A percentile compares a stretch with the other conserved stretches of the same genome.
phyloP scores from a whole-genome alignment of 495 filamentous ascomycete species.

The Hyaloscypha bicolor region DNA sequence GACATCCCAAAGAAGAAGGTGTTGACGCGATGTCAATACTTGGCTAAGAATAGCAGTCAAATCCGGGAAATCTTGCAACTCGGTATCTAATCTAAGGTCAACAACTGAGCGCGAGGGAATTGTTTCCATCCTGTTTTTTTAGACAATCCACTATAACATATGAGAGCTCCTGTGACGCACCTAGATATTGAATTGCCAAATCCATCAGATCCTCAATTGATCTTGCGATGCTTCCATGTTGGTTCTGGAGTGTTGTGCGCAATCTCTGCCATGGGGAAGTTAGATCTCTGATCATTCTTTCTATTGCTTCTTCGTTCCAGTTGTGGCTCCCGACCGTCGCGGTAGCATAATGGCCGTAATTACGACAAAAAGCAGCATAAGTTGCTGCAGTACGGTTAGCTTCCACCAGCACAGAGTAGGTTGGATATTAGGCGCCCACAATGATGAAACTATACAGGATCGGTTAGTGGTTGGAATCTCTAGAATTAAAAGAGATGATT shows the following conservation, averaged over 20 bases:
- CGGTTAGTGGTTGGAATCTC: too few species aligned
- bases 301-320: constrained; percentile 46
- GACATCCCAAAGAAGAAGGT: constrained; percentile 16
- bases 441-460: constrained; percentile 9
- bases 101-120: constrained; percentile 8
- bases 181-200: constrained; percentile 22
- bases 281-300: constrained; percentile 36
- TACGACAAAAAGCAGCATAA: constrained; percentile 40
- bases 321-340: constrained; percentile 23
- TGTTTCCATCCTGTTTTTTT: not conserved
- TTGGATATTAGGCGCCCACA: too few species aligned
- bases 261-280: constrained; percentile 33
- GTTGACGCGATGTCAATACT: constrained; percentile 20
- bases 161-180: constrained; percentile 19
- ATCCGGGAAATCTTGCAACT: constrained; percentile 22
- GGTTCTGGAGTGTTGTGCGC: not conserved
- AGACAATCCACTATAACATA: too few species aligned
- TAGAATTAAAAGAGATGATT: too few species aligned
- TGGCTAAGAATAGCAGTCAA: constrained; percentile 7
- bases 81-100: constrained; percentile 9
- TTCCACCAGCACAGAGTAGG: not conserved
- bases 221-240: not conserved
- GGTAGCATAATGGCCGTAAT: constrained; percentile 37
- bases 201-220: constrained; percentile 25
- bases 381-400: constrained; percentile 21